Percentiles rank a stretch among this genome's conserved stretches.
Evolutionary conservation across 2,329 filamentous ascomycete genomes (phyloP).

Genomic region (Emergomyces pasteurianus): DNA sequence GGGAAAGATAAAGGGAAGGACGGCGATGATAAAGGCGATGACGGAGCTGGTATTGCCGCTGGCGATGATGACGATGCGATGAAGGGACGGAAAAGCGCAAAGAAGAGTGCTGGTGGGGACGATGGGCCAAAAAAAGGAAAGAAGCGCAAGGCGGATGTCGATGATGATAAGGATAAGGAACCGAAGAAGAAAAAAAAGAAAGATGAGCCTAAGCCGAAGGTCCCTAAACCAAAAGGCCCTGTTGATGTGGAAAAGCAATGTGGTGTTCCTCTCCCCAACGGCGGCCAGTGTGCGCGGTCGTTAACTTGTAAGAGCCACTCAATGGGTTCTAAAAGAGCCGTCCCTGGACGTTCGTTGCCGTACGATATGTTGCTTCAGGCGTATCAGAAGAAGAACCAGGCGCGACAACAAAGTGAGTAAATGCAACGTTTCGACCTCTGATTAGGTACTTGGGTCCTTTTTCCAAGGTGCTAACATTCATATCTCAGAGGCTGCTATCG

Average conservation of each 20-base stretch:
- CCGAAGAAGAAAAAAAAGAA: slow-evolving; percentile 91
- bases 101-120: slow-evolving; percentile 49
- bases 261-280: slow-evolving; percentile 74
- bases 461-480: background rate
- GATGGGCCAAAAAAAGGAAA: slow-evolving; percentile 54
- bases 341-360: slow-evolving; percentile 73
- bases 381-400: slow-evolving; percentile 97
- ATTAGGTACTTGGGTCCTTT: background rate
- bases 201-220: slow-evolving; percentile 75
- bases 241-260: slow-evolving; percentile 93
- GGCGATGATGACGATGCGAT: slow-evolving; percentile 24
- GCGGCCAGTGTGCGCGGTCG: slow-evolving; percentile 74
- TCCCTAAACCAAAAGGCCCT: slow-evolving; percentile 75
- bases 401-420: slow-evolving; percentile 81
- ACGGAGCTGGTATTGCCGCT: slow-evolving; percentile 17
- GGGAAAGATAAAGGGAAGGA: slow-evolving; percentile 35
- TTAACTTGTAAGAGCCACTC: slow-evolving; percentile 87
- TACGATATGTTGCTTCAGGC: slow-evolving; percentile 85
- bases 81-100: slow-evolving; percentile 52
- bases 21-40: slow-evolving; percentile 29
- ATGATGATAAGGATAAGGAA: slow-evolving; percentile 60
- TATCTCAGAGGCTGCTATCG: slow-evolving; percentile 69
- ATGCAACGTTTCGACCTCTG: background rate
- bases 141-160: slow-evolving; percentile 62
- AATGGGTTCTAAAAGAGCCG: slow-evolving; percentile 88